Base-by-base conservation (phyloP, 345 rosid genomes). In the Erodium maritimum region DNA sequence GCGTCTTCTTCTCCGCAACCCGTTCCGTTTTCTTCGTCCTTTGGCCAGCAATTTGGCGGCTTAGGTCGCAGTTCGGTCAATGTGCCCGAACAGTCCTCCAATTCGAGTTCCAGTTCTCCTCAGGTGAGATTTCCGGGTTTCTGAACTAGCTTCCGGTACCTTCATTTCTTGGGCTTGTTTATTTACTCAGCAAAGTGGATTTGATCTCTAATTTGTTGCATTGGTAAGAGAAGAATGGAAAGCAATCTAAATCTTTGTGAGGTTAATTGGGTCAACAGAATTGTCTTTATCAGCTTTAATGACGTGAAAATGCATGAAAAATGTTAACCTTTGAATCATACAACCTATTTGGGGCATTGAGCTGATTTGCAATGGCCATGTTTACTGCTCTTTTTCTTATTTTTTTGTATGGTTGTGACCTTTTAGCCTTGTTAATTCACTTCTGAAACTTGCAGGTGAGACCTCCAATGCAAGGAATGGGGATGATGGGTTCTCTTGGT, bases 21-120 rank as follows among this genome's bases (percentile, higher is more conserved):
- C 18, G 55, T 81, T 52, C 65, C 85, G 14, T 83, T 81, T 61
- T 76, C 94, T 3, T 71, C 89, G 20, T 73, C 95, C 51, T 84
- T 86, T 63, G 85, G 88, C 0, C 87, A 77, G 59, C 87, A 76
- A 42, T 82, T 77, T 56, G 79, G 77, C 23, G 88, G 87, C 18
- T 55, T 83, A 62, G 80, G 75, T 45, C 83, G 91, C 54, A 60
- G 78, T 17, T 67, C 68, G 7, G 83, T 61, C 20, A 79, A 62
- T 56, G 66, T 77, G 61, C 48, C 86, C 19, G 91, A 85, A 45
- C 68, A 77, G 2, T 70, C 64, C 0, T 76, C 90, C 18, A 75
- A 33, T 0, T 74, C 90, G 22, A 75, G 34, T 70, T 13, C 82
- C 22, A 76, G 63, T 70, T 58, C 61, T 55, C 59, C 86, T 0